These are phyloP conservation scores for Magnaporthiopsis rhizophila DNA, from an alignment of 2,329 filamentous ascomycete genomes.

Conservation along the genomic window DNA sequence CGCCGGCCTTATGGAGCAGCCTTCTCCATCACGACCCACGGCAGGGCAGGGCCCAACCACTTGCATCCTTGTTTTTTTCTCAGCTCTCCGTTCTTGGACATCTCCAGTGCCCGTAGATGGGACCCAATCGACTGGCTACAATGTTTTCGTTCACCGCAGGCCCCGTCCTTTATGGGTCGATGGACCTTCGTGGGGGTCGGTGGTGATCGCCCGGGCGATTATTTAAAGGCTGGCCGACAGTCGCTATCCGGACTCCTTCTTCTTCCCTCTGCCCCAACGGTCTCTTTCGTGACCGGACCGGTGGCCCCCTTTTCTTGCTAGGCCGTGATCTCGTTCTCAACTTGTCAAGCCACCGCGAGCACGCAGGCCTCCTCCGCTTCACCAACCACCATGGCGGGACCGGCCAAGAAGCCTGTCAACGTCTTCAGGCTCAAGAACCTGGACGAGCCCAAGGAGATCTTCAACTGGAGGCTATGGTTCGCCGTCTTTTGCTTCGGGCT, in stretches of 20 bases:
- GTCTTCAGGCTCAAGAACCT: conserved; percentile 57
- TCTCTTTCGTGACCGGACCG: neutral
- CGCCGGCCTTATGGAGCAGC: neutral
- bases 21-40: neutral
- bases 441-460: conserved; percentile 58
- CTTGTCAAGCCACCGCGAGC: neutral
- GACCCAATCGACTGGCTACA: neutral
- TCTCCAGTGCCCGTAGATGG: neutral
- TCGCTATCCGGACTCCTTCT: neutral
- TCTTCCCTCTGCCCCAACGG: neutral
- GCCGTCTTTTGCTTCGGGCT: conserved; percentile 66
- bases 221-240: neutral
- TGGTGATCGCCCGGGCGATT: neutral
- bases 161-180: neutral
- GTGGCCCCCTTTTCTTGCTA: too few species aligned
- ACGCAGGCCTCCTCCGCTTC: neutral
- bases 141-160: neutral
- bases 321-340: neutral
- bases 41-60: neutral
- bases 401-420: conserved; percentile 47
- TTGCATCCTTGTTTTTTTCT: neutral
- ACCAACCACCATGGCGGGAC: conserved; percentile 35
- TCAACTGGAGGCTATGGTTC: conserved; percentile 75
- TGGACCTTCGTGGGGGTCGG: neutral
- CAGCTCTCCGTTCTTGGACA: neutral